Base-by-base conservation (phyloP, 2,329 filamentous ascomycete genomes). In the Penicillium sp. region DNA sequence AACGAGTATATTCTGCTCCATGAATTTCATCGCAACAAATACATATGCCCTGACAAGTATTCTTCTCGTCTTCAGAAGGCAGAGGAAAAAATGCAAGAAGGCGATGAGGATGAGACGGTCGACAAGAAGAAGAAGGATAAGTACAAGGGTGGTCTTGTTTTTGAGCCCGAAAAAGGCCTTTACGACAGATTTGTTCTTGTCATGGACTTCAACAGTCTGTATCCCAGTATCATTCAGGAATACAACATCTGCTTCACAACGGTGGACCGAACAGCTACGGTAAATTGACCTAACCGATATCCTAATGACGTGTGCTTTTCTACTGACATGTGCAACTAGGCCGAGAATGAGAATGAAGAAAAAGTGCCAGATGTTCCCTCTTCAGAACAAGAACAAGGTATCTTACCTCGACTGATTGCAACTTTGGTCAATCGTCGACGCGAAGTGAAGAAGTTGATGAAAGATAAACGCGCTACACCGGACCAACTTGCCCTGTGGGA, bases 211-310 rank as follows among this genome's bases (percentile, higher is more conserved):
- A 99, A 99, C 82, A 97, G 92, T 66, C 80, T 99, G 58, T 99
- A 99, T 67, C 94, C 94, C 30, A 97, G 91, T 69, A 97, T 99
- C 68, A 99, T 99, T 58, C 95, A 99, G 70, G 95, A 99, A 81
- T 99, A 87, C 78, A 99, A 99, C 75, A 99, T 99, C 64, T 99
- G 95, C 79, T 99, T 99, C 75, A 99, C 94, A 2, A 99, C 95
- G 0, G 91, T 99, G 7, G 90, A 97, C 58, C 83, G 94, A 64
- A 80, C 83, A 38, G 79, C 83, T 57, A 76, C 87, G 64, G 88
- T 91, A 82, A 78, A 85, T 74, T 23, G 6, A 18, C 10, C 9
- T 10, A 51, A 30, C 14, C 18, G 32, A 16, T 18, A 11, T 4
- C 5, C 35, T 18, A 10, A 35, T 4, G 14, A 32, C 10, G 23